Evolutionary conservation across 768 basidiomycete species (phyloP), one percentile per base, ranked within the genome.

Genomic region (Mycena amicta): DNA sequence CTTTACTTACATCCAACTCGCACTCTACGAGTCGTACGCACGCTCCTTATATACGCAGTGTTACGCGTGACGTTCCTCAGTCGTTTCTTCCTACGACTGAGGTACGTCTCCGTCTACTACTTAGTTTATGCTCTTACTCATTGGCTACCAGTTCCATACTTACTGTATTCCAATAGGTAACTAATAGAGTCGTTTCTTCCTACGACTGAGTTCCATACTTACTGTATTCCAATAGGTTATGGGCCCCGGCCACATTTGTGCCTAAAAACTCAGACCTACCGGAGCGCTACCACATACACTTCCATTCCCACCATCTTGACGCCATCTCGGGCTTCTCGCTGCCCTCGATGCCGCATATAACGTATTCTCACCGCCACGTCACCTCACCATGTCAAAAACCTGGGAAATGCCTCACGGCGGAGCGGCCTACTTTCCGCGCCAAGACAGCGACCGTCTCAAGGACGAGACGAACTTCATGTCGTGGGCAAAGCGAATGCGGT

Each of bases 31-130:
- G 30, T 39, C 39, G 39, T n/a, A n/a, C 2, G 39, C 6, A 28
- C 23, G 37, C 27, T 41, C 43, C 23, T 45, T 54, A n/a, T 41
- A n/a, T 25, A 8, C 18, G 16, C 16, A 37, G 12, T 54, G n/a
- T 30, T 46, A 23, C 23, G 27, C 40, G 39, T 43, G 16, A 18
- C 53, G n/a, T 12, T 12, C 53, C 53, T 54, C 53, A 54, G 37
- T 54, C 53, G 39, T 45, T 25, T 54, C 39, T 30, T n/a, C 25
- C 39, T 26, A 54, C 53, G 53, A 54, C 53, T 54, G 53, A 54
- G 53, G 53, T 54, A 45, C 43, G 53, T 43, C 53, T 37, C 8
- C 18, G 33, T 37, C 33, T 8, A 37, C 11, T 37, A 8, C 18
- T 8, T 37, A 8, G 11, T 37, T 8, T 37, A 37, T 18, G 18